A percentile compares a stretch with the other conserved stretches of the same genome.
phyloP scores from a whole-genome alignment of 225 moss, liverwort and hornwort species.

The Physcomitrium patens region DNA sequence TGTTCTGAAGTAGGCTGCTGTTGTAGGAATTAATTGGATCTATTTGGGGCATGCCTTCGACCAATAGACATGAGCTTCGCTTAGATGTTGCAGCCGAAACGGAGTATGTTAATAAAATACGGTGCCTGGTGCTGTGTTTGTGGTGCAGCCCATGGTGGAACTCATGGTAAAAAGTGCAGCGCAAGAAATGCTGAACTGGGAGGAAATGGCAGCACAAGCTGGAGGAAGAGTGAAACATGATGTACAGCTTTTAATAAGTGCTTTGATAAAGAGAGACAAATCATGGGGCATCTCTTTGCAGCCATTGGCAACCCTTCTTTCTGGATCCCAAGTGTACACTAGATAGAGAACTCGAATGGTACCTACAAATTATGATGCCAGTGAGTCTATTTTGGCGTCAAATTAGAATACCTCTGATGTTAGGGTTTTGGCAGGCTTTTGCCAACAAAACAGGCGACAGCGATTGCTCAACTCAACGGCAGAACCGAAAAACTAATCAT shows the following conservation, averaged over 20 bases:
- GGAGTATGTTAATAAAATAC: too few relatives aligned
- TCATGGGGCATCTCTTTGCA: slow-evolving; percentile 7
- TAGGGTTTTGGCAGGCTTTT: slow-evolving; percentile 12
- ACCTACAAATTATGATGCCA: too few relatives aligned
- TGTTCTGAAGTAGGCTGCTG: too few relatives aligned
- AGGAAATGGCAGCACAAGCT: background rate
- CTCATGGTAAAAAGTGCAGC: background rate
- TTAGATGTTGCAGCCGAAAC: too few relatives aligned
- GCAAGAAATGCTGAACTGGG: background rate
- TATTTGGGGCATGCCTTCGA: too few relatives aligned
- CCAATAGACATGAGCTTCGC: too few relatives aligned
- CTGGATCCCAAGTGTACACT: slow-evolving; percentile 30
- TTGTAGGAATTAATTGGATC: too few relatives aligned
- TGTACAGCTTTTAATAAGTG: background rate
- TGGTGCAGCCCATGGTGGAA: background rate
- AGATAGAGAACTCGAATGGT: too few relatives aligned
- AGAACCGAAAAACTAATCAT: slow-evolving; percentile 2
- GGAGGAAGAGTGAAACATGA: background rate
- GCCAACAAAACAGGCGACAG: slow-evolving; percentile 13
- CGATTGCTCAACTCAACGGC: background rate
- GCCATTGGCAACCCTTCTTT: slow-evolving; percentile 2
- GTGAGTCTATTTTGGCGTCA: too few relatives aligned
- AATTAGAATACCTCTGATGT: background rate
- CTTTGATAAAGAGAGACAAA: background rate
- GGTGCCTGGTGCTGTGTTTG: background rate